Evolutionary conservation across 2,329 filamentous ascomycete genomes (phyloP).

Genomic region (Colletotrichum sp.): DNA sequence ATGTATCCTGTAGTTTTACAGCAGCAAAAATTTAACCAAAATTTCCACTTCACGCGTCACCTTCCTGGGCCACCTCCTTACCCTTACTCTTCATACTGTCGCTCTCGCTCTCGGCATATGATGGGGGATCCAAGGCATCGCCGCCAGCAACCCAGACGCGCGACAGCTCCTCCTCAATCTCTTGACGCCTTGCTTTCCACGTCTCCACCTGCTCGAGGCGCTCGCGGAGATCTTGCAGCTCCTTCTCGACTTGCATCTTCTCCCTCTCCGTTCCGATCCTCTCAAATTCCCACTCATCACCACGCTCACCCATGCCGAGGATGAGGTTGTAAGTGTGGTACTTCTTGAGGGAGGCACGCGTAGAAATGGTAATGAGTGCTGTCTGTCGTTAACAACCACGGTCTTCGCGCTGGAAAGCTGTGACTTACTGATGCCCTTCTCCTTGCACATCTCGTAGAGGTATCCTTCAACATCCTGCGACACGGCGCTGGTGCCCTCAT

Average conservation of each 20-base stretch:
- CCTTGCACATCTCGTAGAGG: conserved; percentile 91
- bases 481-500: conserved; percentile 94
- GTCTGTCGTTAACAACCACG: conserved; percentile 21
- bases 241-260: conserved; percentile 91
- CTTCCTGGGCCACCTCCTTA: conserved; percentile 10
- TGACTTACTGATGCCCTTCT: conserved; percentile 85
- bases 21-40: neutral
- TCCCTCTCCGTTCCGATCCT: conserved; percentile 92
- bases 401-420: neutral
- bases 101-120: conserved; percentile 38
- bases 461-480: conserved; percentile 93
- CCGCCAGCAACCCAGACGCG: conserved; percentile 63
- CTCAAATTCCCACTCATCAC: conserved; percentile 91
- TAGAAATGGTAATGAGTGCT: conserved; percentile 95
- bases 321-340: conserved; percentile 93
- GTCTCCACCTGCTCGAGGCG: conserved; percentile 80
- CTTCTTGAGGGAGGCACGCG: conserved; percentile 90
- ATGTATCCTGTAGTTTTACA: conserved; percentile 4
- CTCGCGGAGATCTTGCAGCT: conserved; percentile 83
- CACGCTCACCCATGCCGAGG: conserved; percentile 79
- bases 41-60: neutral
- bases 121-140: conserved; percentile 52
- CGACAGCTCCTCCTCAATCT: conserved; percentile 83
- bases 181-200: conserved; percentile 78
- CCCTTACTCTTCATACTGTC: conserved; percentile 11